Conservation (phyloP, 2,329 filamentous ascomycete species). For the Cercospora sp. region DNA sequence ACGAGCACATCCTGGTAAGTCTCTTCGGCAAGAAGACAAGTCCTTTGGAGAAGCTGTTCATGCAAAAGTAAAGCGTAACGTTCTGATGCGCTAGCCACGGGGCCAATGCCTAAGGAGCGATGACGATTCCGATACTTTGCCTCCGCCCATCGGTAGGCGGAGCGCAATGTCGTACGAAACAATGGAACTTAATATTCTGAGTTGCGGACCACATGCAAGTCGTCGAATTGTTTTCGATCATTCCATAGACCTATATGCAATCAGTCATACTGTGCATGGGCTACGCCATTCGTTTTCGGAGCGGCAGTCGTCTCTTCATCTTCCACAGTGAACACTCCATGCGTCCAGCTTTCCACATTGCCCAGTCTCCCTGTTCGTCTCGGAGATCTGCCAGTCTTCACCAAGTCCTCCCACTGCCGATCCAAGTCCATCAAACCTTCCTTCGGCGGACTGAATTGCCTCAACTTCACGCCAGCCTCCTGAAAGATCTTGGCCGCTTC, state of each 20-base stretch:
- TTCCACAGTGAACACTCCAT: constrained; percentile 17
- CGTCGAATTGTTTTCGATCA: background rate
- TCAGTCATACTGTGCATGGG: background rate
- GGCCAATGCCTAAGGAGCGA: too few relatives aligned
- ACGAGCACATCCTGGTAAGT: too few relatives aligned
- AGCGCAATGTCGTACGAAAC: too few relatives aligned
- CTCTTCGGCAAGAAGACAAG: too few relatives aligned
- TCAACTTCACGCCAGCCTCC: constrained; percentile 77
- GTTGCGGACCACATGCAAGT: background rate
- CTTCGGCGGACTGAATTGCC: constrained; percentile 74
- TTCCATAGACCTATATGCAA: background rate
- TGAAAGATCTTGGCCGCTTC: constrained; percentile 75
- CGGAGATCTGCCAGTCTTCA: constrained; percentile 12
- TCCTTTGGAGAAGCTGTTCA: too few relatives aligned
- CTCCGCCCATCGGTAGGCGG: too few relatives aligned
- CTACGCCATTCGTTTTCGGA: background rate
- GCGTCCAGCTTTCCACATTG: constrained; percentile 16
- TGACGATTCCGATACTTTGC: too few relatives aligned
- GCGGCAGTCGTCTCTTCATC: background rate
- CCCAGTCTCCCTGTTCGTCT: constrained; percentile 8
- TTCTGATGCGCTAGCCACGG: too few relatives aligned
- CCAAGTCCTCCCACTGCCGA: constrained; percentile 15
- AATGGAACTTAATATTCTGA: too few relatives aligned
- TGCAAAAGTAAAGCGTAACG: too few relatives aligned
- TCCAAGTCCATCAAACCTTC: constrained; percentile 32